Base-by-base conservation (phyloP, 192 early-diverging fungal genomes). In the Nowakowskiella sp. region DNA sequence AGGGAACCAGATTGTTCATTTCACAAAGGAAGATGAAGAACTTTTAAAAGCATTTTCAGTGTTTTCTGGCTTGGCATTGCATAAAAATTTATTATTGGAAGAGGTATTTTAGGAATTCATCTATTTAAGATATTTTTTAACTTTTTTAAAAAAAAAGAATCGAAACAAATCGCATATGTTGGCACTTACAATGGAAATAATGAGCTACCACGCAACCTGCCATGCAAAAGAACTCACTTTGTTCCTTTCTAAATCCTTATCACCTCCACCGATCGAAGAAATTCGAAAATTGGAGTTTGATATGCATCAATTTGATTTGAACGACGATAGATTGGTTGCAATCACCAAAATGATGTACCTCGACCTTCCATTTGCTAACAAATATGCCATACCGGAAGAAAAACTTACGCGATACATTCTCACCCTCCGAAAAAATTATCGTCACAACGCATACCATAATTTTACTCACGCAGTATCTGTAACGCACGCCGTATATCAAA, bases 401-500 rank as follows among this genome's bases (percentile, higher is more conserved):
- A 65, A 65, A 47, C 31, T 73, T 9, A 29, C 62, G 1, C 30
- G 49, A 2, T 74, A 70, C 49, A 33, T 75, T 9, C 36, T 74
- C 31, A 71, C 62, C 21, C 59, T 74, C 3, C 55, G 66, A 4
- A 65, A 65, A 22, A 74, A 74, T 48, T 74, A 74, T 36, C 53
- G 72, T 9, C 47, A 47, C 31, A 53, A 58, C 19, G 49, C 62
- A 4, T 74, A 74, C 49, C 72, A 74, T 57, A 74, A 74, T 55
- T 74, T 74, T 52, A 59, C 65, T 1, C 72, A 74, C 42, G 72
- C 72, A 0, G 54, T 56, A 39, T 47, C 57, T 29, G 72, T 74
- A 0, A 54, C 70, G 1, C 72, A 74, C 51, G 58, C 55, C 19
- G 25, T 74, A 6, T 70, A 57, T 34, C 32, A 44, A 1, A 19